Percentiles rank a stretch among this genome's conserved stretches.
These are phyloP conservation scores for Fusarium protoensiforme DNA, from an alignment of 2,329 filamentous ascomycete genomes.

Conservation along the genomic window DNA sequence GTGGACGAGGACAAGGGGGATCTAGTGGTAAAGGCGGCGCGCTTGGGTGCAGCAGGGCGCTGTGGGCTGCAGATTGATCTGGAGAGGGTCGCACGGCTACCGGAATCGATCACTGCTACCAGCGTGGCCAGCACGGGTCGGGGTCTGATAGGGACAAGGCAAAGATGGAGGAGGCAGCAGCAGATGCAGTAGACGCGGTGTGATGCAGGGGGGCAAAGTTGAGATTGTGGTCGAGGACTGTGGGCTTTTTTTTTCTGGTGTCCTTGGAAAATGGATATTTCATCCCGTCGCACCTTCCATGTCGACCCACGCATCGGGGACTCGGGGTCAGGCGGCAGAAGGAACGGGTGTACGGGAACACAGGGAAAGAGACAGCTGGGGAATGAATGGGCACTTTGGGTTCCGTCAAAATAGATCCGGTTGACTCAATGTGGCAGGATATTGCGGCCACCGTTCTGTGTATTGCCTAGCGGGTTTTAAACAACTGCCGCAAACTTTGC, in stretches of 20 bases:
- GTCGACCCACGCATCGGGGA: background rate
- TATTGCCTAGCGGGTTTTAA: background rate
- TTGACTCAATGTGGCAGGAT: background rate
- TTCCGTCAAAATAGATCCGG: background rate
- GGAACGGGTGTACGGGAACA: background rate
- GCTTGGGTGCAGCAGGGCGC: constrained; percentile 27
- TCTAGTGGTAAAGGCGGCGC: constrained; percentile 17
- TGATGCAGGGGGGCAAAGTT: constrained; percentile 9
- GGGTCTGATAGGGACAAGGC: constrained; percentile 4
- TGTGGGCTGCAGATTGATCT: constrained; percentile 33
- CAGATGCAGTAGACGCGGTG: constrained; percentile 17
- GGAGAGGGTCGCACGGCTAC: constrained; percentile 24
- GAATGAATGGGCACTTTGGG: background rate
- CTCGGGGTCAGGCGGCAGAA: background rate
- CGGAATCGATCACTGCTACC: constrained; percentile 13
- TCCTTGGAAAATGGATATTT: background rate
- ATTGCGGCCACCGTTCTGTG: background rate
- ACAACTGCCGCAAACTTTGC: background rate
- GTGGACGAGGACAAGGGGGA: constrained; percentile 21
- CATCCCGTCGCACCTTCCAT: background rate
- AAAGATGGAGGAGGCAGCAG: background rate
- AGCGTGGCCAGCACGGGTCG: constrained; percentile 9
- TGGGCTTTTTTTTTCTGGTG: constrained; percentile 1
- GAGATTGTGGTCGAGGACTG: constrained; percentile 5
- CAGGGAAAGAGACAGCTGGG: background rate